Evolutionary conservation across 352 stramenopile species (phyloP).

Genomic region (Pythium grandisporangium): DNA sequence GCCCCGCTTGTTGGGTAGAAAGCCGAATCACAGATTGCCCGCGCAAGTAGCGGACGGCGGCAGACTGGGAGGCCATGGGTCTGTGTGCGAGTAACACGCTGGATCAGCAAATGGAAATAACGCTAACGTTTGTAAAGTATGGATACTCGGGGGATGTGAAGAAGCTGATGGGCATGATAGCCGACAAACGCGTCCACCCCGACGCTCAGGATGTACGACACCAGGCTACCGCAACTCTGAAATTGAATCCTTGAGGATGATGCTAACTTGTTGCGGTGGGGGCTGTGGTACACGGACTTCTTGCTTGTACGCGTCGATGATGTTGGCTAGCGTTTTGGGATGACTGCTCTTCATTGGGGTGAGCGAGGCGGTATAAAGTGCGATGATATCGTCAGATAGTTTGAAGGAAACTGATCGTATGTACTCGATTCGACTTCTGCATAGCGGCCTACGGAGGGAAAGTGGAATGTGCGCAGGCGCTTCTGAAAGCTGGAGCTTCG

Average conservation of each 20-base stretch:
- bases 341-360: constrained; percentile 79
- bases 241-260: too few relatives aligned
- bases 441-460: constrained; percentile 52
- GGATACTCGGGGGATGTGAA: constrained; percentile 40
- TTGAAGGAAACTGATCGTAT: constrained; percentile 1
- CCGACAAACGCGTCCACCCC: constrained; percentile 31
- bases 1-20: too few relatives aligned
- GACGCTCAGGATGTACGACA: constrained; percentile 46
- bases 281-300: too few relatives aligned
- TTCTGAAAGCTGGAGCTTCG: constrained; percentile 38
- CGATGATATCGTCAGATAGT: not conserved
- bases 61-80: too few relatives aligned
- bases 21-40: too few relatives aligned
- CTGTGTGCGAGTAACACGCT: constrained; percentile 12
- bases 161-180: constrained; percentile 38
- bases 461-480: constrained; percentile 37
- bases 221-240: too few relatives aligned
- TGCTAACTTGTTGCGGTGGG: too few relatives aligned
- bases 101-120: constrained; percentile 23
- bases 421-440: too few relatives aligned
- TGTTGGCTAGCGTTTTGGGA: constrained; percentile 49
- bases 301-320: not conserved
- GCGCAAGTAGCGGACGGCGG: too few relatives aligned
- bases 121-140: constrained; percentile 40
- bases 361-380: constrained; percentile 3